Evolutionary conservation across 805 yeast species (phyloP), one percentile per base, ranked within the genome.

Genomic region (Brettanomyces custersianus): DNA sequence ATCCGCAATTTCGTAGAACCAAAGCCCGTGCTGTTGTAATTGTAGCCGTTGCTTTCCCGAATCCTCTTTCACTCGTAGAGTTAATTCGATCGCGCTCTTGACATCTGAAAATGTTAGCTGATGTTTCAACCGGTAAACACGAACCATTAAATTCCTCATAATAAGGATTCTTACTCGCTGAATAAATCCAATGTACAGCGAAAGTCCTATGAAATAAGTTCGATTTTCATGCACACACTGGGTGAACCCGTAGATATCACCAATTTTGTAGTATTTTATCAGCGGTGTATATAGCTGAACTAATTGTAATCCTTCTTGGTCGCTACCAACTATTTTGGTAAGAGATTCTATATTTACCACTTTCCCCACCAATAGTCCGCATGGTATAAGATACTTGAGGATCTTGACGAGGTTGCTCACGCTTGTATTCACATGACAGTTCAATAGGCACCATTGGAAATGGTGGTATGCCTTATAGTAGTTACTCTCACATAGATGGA

Each of bases 281-380:
- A 77, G 42, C 4, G 65, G 62, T 4, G 47, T 42, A 49, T 74
- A 75, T 2, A 65, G 26, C 26, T 23, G 39, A 12, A 49, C 52
- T 22, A 60, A 52, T 15, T 20, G 10, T 16, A 20, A 28, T 2
- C 41, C 45, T 13, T 24, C 16, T 24, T 37, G 36, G 16, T 39
- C 34, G 24, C 38, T 35, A 4, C 46, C 46, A 12, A 51, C 32
- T 22, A 43, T 42, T 2, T 29, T 16, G 17, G 26, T 35, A 2
- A 63, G 34, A 10, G 55, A 32, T 1, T 29, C 34, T 19, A 65
- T 52, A 36, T 65, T 63, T 1, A 77, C 74, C 2, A 57, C 43
- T 36, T 65, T 72, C 0, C 83, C 83, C 18, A 75, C 62, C 1
- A 73, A 45, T 9, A 77, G 51, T 4, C 74, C 63, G 6, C 69